phyloP scores from a whole-genome alignment of 306 rosid species.

The Alnus rubra region DNA sequence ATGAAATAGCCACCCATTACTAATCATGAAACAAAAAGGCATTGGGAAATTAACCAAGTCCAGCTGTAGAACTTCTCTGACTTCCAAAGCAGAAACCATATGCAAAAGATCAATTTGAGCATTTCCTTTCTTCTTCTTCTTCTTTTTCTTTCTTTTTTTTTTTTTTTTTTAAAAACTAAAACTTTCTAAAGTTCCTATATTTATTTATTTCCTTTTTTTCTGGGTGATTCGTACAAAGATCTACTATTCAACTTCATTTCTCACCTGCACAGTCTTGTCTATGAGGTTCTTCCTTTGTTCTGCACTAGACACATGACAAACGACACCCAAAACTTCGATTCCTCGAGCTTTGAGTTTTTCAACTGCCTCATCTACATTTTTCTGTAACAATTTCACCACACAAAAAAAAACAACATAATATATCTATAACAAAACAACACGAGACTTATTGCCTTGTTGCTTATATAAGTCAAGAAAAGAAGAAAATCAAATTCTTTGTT shows the following conservation, averaged over 20 bases:
- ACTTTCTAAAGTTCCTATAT: not conserved
- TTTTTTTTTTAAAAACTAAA: not conserved
- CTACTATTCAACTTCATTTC: not conserved
- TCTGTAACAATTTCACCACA: conserved; percentile 45
- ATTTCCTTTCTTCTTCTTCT: not conserved
- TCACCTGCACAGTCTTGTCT: conserved; percentile 70
- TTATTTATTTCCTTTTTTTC: not conserved
- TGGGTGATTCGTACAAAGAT: not conserved
- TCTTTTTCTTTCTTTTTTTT: not conserved
- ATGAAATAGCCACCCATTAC: not conserved
- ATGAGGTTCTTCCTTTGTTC: conserved; percentile 81
- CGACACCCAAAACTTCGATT: conserved; percentile 68
- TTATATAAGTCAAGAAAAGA: not conserved
- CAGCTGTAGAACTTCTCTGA: not conserved
- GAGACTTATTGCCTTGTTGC: no score
- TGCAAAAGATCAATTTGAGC: not conserved
- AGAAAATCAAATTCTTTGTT: not conserved
- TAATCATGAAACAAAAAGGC: not conserved
- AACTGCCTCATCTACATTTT: conserved; percentile 88
- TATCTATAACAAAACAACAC: not conserved
- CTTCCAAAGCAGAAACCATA: not conserved
- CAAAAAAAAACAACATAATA: not conserved
- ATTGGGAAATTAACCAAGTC: not conserved
- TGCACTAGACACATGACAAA: conserved; percentile 81
- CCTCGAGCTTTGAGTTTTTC: conserved; percentile 68